A percentile compares a stretch with the other conserved stretches of the same genome.
phyloP scores from a whole-genome alignment of 2,329 filamentous ascomycete genomes.

The Colletotrichum eremochloae region DNA sequence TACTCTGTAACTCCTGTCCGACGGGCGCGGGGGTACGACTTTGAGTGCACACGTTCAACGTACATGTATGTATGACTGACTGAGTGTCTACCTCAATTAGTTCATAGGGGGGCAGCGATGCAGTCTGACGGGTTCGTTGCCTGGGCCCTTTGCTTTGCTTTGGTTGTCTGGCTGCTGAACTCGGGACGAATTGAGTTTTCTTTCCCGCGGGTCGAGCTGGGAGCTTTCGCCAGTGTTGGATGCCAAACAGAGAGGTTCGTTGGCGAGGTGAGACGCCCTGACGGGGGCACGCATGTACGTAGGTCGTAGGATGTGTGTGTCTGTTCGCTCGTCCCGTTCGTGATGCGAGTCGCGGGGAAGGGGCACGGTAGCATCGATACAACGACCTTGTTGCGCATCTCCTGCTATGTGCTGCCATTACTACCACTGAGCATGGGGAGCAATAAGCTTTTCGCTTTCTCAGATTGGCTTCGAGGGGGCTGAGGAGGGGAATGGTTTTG shows the following conservation, averaged over 20 bases:
- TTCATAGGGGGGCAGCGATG: neutral
- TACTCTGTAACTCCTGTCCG: slow-evolving; percentile 8
- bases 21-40: neutral
- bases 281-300: neutral
- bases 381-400: neutral
- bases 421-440: too few relatives aligned
- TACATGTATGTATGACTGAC: too few relatives aligned
- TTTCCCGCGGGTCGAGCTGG: neutral
- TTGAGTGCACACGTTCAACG: neutral
- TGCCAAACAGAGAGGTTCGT: neutral
- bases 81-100: too few relatives aligned
- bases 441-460: too few relatives aligned
- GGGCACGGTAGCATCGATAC: neutral
- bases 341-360: neutral
- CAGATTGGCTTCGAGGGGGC: too few relatives aligned
- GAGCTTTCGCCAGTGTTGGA: too few relatives aligned
- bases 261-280: slow-evolving; percentile 17
- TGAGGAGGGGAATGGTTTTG: neutral
- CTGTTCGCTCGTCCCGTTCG: slow-evolving; percentile 1
- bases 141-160: neutral
- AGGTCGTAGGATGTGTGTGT: neutral
- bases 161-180: neutral
- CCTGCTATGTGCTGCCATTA: too few relatives aligned
- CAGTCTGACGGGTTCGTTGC: neutral
- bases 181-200: slow-evolving; percentile 13